These are phyloP conservation scores for Fusarium continuum DNA, from an alignment of 2,329 filamentous ascomycete genomes.

Conservation along the genomic window DNA sequence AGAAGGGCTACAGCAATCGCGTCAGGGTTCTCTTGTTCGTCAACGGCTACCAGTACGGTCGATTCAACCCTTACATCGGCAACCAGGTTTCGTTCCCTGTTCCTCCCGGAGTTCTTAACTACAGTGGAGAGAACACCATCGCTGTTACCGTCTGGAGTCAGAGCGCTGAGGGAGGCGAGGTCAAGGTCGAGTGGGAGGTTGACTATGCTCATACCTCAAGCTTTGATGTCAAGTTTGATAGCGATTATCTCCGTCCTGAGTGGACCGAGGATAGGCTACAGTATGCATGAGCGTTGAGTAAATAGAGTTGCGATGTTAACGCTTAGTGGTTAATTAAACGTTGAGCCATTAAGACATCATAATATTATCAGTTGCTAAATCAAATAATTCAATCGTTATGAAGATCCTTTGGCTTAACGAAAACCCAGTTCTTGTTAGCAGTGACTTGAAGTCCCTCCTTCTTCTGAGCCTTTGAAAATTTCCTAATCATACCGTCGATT, in stretches of 20 bases:
- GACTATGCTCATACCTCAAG: slow-evolving; percentile 64
- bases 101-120: slow-evolving; percentile 66
- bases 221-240: slow-evolving; percentile 60
- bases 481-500: slow-evolving; percentile 50
- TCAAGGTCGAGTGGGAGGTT: slow-evolving; percentile 61
- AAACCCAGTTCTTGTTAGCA: slow-evolving; percentile 57
- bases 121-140: slow-evolving; percentile 66
- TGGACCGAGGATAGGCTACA: slow-evolving; percentile 55
- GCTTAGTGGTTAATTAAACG: not conserved
- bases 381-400: not conserved
- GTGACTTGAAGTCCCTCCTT: slow-evolving; percentile 51
- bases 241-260: slow-evolving; percentile 58
- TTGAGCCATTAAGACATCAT: not conserved
- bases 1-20: slow-evolving; percentile 47
- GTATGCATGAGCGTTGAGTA: slow-evolving; percentile 42
- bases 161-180: slow-evolving; percentile 58
- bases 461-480: slow-evolving; percentile 48
- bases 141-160: slow-evolving; percentile 69
- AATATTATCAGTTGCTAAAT: not conserved
- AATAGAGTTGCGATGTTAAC: not conserved
- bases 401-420: slow-evolving; percentile 53
- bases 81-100: slow-evolving; percentile 69
- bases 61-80: slow-evolving; percentile 68
- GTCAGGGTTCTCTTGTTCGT: slow-evolving; percentile 65
- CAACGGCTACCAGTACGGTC: slow-evolving; percentile 72